Conservation (phyloP, 2,329 filamentous ascomycete genomes). For the Myriosclerotinia duriaeana region DNA sequence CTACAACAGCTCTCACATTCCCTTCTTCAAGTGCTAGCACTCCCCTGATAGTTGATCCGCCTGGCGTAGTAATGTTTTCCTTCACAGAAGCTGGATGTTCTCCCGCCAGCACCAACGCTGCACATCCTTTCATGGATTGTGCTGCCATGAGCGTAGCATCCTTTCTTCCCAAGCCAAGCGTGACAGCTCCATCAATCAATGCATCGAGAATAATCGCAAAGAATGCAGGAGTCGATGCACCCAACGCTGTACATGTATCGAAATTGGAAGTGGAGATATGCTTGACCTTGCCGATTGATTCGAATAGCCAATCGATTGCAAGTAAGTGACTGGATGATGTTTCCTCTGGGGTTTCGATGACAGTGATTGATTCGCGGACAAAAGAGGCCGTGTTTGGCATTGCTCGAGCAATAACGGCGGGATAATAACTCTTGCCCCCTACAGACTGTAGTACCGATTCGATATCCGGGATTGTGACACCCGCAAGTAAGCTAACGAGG, state of each 20-base stretch:
- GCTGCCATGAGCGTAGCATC: conserved; percentile 50
- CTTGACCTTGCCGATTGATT: conserved; percentile 17
- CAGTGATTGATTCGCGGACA: conserved; percentile 16
- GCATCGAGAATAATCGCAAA: conserved; percentile 22
- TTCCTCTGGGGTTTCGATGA: conserved; percentile 11
- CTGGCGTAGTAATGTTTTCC: conserved; percentile 40
- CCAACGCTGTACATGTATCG: conserved; percentile 43
- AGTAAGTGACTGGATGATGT: conserved; percentile 2
- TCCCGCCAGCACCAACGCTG: conserved; percentile 50
- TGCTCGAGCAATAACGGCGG: conserved; percentile 11
- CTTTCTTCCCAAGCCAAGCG: conserved; percentile 51
- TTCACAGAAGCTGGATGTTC: conserved; percentile 54
- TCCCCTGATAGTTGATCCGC: conserved; percentile 17
- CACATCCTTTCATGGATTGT: conserved; percentile 51
- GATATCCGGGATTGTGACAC: conserved; percentile 17
- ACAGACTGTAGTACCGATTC: conserved; percentile 13
- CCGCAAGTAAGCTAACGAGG: conserved; percentile 17
- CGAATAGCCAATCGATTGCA: conserved; percentile 10
- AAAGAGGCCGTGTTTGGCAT: conserved; percentile 20
- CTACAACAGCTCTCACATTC: conserved; percentile 17
- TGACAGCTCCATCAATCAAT: conserved; percentile 22
- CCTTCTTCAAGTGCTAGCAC: conserved; percentile 16
- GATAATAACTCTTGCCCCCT: conserved; percentile 13
- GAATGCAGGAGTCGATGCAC: conserved; percentile 22
- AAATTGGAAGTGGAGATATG: conserved; percentile 9